Conservation (phyloP, 2,329 filamentous ascomycete genomes). For the Pyrenophora graminea region DNA sequence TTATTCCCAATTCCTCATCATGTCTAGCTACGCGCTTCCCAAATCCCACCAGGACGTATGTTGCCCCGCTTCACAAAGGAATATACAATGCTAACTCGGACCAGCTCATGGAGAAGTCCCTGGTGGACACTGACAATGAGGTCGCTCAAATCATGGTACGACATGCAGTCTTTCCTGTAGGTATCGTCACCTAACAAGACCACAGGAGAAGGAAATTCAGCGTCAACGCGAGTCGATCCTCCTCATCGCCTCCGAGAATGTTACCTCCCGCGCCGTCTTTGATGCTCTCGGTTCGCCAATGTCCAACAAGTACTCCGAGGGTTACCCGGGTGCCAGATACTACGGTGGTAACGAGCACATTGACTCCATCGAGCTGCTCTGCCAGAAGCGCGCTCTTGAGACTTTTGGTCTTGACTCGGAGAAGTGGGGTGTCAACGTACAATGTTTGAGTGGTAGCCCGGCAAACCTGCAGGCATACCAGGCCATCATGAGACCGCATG, state of each 20-base stretch:
- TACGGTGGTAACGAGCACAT: constrained; percentile 98
- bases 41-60: constrained; percentile 68
- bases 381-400: constrained; percentile 86
- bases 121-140: constrained; percentile 89
- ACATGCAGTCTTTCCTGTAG: neutral
- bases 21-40: constrained; percentile 65
- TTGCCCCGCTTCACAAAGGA: constrained; percentile 30
- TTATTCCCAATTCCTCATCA: constrained; percentile 21
- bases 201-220: constrained; percentile 86
- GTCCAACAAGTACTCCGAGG: constrained; percentile 97
- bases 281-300: constrained; percentile 57
- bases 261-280: constrained; percentile 46
- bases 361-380: constrained; percentile 84
- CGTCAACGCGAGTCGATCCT: constrained; percentile 98
- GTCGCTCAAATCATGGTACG: constrained; percentile 93
- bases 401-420: constrained; percentile 81
- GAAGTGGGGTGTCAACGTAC: constrained; percentile 97
- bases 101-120: constrained; percentile 93
- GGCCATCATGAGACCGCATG: constrained; percentile 93
- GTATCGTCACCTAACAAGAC: constrained; percentile 16
- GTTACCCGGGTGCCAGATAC: constrained; percentile 93
- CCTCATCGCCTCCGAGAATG: constrained; percentile 47
- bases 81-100: constrained; percentile 43
- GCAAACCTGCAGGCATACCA: constrained; percentile 99
- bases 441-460: constrained; percentile 81